Evolutionary conservation across 208 protist species (phyloP).

Genomic region (Trypanosoma theileri): DNA sequence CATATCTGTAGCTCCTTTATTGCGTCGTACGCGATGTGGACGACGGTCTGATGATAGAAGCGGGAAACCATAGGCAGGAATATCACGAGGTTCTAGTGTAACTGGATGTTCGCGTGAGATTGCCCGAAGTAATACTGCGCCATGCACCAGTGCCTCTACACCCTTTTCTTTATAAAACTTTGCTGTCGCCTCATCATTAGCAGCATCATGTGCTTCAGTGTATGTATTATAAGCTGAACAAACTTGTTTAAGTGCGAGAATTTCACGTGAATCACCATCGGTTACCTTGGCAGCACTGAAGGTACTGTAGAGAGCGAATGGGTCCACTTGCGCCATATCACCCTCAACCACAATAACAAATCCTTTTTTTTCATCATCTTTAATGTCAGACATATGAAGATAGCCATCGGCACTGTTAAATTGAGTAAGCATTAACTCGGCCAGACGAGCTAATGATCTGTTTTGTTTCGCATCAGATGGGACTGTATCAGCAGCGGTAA

Average conservation of each 20-base stretch:
- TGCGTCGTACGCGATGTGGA: constrained; percentile 36
- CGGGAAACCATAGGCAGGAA: constrained; percentile 59
- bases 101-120: constrained; percentile 68
- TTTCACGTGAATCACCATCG: constrained; percentile 39
- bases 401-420: constrained; percentile 85
- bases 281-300: constrained; percentile 50
- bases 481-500: constrained; percentile 3
- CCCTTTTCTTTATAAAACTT: constrained; percentile 70
- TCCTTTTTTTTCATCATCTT: constrained; percentile 61
- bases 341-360: constrained; percentile 64
- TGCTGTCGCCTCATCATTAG: constrained; percentile 33
- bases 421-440: constrained; percentile 79
- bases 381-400: constrained; percentile 56
- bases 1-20: constrained; percentile 59
- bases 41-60: constrained; percentile 78
- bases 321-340: constrained; percentile 71
- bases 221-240: constrained; percentile 74
- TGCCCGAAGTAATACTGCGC: constrained; percentile 69
- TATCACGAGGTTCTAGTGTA: constrained; percentile 20
- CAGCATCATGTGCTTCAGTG: constrained; percentile 62
- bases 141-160: constrained; percentile 80
- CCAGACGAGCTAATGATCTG: constrained; percentile 49
- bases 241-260: constrained; percentile 67
- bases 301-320: constrained; percentile 73
- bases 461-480: constrained; percentile 12